phyloP scores from a whole-genome alignment of 305 asterid species.

The Caryopteris hybrid region DNA sequence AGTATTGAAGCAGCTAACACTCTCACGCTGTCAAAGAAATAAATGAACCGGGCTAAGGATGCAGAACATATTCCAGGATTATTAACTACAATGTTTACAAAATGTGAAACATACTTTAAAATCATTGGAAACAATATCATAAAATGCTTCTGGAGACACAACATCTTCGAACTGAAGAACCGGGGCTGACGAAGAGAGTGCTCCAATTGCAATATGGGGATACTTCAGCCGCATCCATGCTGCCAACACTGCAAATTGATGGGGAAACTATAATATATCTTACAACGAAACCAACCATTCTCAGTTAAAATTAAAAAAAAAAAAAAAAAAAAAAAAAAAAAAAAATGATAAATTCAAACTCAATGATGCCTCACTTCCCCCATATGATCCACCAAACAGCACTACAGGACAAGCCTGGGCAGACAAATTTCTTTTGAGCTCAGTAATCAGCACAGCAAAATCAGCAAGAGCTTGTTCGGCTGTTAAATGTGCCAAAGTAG shows the following conservation, averaged over 20 bases:
- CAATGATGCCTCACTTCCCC: slow-evolving; percentile 65
- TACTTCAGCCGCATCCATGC: slow-evolving; percentile 97
- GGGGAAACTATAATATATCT: not conserved
- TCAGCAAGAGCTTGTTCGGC: slow-evolving; percentile 95
- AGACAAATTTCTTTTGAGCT: slow-evolving; percentile 66
- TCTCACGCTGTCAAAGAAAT: slow-evolving; percentile 53
- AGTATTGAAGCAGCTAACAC: slow-evolving; percentile 64
- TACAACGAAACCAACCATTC: not conserved
- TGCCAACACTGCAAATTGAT: slow-evolving; percentile 68
- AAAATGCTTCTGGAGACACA: slow-evolving; percentile 70
- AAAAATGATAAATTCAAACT: not conserved
- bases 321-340: too few species aligned
- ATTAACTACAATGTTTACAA: not conserved
- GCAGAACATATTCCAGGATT: not conserved
- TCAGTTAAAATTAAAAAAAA: too few species aligned
- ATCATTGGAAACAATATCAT: slow-evolving; percentile 76
- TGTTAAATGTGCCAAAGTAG: slow-evolving; percentile 63
- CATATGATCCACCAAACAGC: slow-evolving; percentile 93
- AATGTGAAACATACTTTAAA: slow-evolving; percentile 47
- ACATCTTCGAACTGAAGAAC: slow-evolving; percentile 83
- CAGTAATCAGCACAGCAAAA: slow-evolving; percentile 74
- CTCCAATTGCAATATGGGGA: slow-evolving; percentile 86
- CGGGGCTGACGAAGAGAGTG: slow-evolving; percentile 88
- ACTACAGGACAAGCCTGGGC: slow-evolving; percentile 77
- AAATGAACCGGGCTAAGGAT: not conserved